Conservation (phyloP, 2,329 filamentous ascomycete species). For the Didymella keratinophila region DNA sequence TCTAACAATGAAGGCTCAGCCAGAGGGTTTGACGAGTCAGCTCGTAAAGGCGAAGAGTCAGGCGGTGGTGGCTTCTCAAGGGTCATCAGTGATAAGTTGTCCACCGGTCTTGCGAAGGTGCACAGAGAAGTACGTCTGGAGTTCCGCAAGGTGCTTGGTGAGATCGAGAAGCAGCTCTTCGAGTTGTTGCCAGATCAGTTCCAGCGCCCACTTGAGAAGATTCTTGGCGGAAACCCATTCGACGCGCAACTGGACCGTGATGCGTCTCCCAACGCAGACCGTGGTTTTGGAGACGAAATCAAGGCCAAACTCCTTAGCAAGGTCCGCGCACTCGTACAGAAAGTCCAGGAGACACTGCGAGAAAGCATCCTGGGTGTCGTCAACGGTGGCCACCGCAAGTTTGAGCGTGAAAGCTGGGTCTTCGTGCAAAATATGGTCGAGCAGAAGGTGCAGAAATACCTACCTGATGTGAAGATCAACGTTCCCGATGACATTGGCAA, state of each 20-base stretch:
- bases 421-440: slow-evolving; percentile 44
- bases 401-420: slow-evolving; percentile 43
- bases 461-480: slow-evolving; percentile 41
- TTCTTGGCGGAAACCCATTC: slow-evolving; percentile 42
- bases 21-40: slow-evolving; percentile 27
- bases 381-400: slow-evolving; percentile 42
- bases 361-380: slow-evolving; percentile 42
- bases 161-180: slow-evolving; percentile 42
- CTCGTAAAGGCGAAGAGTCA: slow-evolving; percentile 23
- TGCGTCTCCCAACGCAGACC: slow-evolving; percentile 31
- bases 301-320: slow-evolving; percentile 38
- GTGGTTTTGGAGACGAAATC: slow-evolving; percentile 42
- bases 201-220: slow-evolving; percentile 40
- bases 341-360: slow-evolving; percentile 41
- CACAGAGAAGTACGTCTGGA: slow-evolving; percentile 42
- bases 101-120: slow-evolving; percentile 41
- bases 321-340: slow-evolving; percentile 38
- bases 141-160: slow-evolving; percentile 40
- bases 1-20: slow-evolving; percentile 26
- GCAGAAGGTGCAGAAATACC: slow-evolving; percentile 40
- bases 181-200: slow-evolving; percentile 41
- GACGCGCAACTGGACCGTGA: slow-evolving; percentile 42
- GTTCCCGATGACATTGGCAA: slow-evolving; percentile 44
- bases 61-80: slow-evolving; percentile 37
- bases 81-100: slow-evolving; percentile 42